Base-by-base conservation (phyloP, 164 flowering plant species). In the Sedum album region DNA sequence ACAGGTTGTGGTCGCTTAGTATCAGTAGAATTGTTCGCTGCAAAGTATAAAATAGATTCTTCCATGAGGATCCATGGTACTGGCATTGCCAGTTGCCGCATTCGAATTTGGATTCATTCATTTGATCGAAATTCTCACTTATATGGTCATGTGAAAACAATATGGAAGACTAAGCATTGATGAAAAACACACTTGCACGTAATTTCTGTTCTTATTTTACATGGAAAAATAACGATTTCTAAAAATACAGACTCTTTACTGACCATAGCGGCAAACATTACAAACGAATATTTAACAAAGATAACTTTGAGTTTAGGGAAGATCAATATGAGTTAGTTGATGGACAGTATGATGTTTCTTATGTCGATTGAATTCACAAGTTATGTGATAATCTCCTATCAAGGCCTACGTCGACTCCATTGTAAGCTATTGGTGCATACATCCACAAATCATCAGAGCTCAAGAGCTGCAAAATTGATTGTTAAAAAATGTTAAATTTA, bases 371-470 rank as follows among this genome's bases (percentile, higher is more conserved):
- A 44, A 33, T 25, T 57, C 62, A 57, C 31, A 57, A 28, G 33
- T 11, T 57, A 3, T 28, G 62, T 2, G 62, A 28, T 26, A 57
- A 26, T 18, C 21, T 65, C 28, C 46, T 11, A 48, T 67, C 38
- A 41, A 87, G 79, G 31, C 89, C 91, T 26, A 87, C 73, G 73
- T 85, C 91, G 79, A 93, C 77, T 65, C 96, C 98, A 41, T 93
- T 90, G 86, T 89, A 88, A 68, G 97, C 98, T 57, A 93, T 71
- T 0, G 98, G 96, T 20, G 98, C 90, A 70, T 85, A 93, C 98
- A 93, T 93, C 98, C 98, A 93, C 57, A 87, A 69, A 36, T 93
- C 97, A 76, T 93, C 89, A 14, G 98, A 93, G 81, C 98, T 91
- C 68, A 91, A 73, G 36, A 93, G 85, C 98, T 93, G 78, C 84